These are phyloP conservation scores for Pseudopyricularia cyperi DNA, from an alignment of 2,329 filamentous ascomycete species.

Conservation along the genomic window DNA sequence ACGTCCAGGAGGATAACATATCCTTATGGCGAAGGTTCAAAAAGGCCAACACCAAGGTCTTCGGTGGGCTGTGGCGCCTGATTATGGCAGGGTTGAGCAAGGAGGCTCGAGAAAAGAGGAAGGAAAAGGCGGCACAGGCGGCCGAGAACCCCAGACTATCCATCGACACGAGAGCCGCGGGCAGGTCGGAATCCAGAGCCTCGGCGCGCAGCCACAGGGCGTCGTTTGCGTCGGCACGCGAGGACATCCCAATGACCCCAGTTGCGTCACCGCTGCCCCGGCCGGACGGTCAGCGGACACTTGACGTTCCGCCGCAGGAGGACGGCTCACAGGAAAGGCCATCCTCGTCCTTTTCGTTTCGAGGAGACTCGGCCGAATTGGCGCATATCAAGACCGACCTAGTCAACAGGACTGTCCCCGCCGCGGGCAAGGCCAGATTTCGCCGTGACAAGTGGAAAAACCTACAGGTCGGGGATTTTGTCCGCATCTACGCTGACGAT, in stretches of 20 bases:
- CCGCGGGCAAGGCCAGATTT: conserved; percentile 65
- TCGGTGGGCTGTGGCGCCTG: conserved; percentile 37
- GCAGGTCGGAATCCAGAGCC: conserved; percentile 37
- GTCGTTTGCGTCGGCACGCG: conserved; percentile 40
- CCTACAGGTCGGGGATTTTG: conserved; percentile 87
- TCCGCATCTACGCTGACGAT: conserved; percentile 92
- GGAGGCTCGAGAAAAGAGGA: conserved; percentile 22
- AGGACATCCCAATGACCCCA: conserved; percentile 90
- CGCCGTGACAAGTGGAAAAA: conserved; percentile 94
- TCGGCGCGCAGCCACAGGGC: conserved; percentile 33
- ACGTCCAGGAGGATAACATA: conserved; percentile 76
- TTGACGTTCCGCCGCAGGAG: conserved; percentile 21
- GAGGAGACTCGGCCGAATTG: conserved; percentile 23
- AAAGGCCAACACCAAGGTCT: conserved; percentile 62
- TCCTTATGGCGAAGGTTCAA: conserved; percentile 80
- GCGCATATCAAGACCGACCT: conserved; percentile 41
- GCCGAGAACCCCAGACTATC: conserved; percentile 52
- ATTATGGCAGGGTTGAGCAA: conserved; percentile 35
- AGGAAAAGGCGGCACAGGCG: conserved; percentile 31
- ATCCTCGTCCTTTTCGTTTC: conserved; percentile 17
- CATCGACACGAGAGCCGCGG: conserved; percentile 42
- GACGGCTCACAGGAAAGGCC: conserved; percentile 19
- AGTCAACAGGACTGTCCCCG: conserved; percentile 56
- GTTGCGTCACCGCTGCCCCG: conserved; percentile 66
- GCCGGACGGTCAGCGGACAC: conserved; percentile 16